phyloP scores from a whole-genome alignment of 1,284 basidiomycete genomes.

The Cryptococcus floricola region DNA sequence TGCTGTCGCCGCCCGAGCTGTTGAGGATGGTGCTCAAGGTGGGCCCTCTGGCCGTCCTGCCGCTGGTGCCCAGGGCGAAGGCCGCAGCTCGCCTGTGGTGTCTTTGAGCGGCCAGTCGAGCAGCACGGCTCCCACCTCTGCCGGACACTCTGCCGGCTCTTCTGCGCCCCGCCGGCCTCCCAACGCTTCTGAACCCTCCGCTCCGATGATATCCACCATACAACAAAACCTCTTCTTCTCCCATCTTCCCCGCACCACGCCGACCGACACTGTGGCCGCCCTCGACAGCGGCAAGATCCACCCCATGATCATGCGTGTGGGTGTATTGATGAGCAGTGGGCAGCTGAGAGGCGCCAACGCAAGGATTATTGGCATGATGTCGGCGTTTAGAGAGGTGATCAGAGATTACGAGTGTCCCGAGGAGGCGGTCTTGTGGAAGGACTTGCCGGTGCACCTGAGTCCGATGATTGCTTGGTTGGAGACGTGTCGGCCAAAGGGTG shows the following conservation, averaged over 20 bases:
- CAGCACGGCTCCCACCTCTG: background rate
- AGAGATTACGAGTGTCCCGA: constrained; percentile 45
- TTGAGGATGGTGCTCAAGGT: background rate
- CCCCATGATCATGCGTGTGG: constrained; percentile 44
- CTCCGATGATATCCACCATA: constrained; percentile 9
- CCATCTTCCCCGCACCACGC: constrained; percentile 61
- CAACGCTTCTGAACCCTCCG: constrained; percentile 9
- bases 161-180: constrained; percentile 18
- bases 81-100: background rate
- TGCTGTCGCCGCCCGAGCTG: constrained; percentile 35
- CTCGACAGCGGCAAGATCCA: constrained; percentile 37
- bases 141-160: constrained; percentile 10
- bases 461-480: constrained; percentile 51
- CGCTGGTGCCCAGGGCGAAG: background rate
- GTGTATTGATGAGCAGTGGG: constrained; percentile 43
- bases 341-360: constrained; percentile 50
- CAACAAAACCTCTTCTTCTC: constrained; percentile 49
- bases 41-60: constrained; percentile 1
- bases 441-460: constrained; percentile 43
- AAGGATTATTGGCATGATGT: constrained; percentile 51
- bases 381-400: constrained; percentile 52
- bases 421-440: constrained; percentile 45
- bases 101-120: background rate
- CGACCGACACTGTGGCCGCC: constrained; percentile 32
- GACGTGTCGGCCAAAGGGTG: constrained; percentile 47